phyloP scores from a whole-genome alignment of 2,329 filamentous ascomycete species.

The Zasmidium citrigriseum region DNA sequence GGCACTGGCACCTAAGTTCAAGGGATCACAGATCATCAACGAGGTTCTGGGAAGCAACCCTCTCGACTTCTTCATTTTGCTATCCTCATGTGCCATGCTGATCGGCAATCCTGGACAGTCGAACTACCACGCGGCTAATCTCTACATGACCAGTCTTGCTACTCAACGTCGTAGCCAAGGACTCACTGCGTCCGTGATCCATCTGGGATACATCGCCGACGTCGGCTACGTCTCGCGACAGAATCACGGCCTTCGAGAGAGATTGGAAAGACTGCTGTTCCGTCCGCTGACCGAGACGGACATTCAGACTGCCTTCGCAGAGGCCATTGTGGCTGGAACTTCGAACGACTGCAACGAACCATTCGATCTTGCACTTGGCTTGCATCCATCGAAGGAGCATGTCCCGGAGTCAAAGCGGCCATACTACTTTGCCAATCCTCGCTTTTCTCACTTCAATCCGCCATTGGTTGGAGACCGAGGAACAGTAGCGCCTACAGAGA shows the following conservation, averaged over 20 bases:
- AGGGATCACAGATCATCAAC: conserved; percentile 54
- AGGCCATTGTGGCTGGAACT: conserved; percentile 52
- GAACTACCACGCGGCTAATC: conserved; percentile 5
- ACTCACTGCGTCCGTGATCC: conserved; percentile 50
- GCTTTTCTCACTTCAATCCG: too few relatives aligned
- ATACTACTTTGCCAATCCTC: too few relatives aligned
- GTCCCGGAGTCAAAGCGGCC: too few relatives aligned
- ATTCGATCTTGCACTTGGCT: too few relatives aligned
- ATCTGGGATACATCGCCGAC: conserved; percentile 53
- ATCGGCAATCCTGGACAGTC: conserved; percentile 5
- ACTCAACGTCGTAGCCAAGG: conserved; percentile 36
- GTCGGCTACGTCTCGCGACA: conserved; percentile 40
- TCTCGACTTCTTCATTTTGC: conserved; percentile 9
- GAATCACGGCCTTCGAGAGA: background rate
- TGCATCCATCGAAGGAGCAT: too few relatives aligned
- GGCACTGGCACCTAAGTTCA: conserved; percentile 51
- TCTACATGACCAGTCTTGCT: conserved; percentile 2
- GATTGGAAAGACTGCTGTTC: background rate
- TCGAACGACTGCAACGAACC: too few relatives aligned
- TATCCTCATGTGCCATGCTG: conserved; percentile 49
- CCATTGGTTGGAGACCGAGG: too few relatives aligned
- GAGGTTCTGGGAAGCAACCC: conserved; percentile 30
- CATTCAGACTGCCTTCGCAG: conserved; percentile 53
- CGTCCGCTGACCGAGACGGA: conserved; percentile 50
- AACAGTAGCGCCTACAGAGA: too few relatives aligned